These are phyloP conservation scores for Anthoceros angustus DNA, from an alignment of 225 moss, liverwort and hornwort species.

Conservation along the genomic window DNA sequence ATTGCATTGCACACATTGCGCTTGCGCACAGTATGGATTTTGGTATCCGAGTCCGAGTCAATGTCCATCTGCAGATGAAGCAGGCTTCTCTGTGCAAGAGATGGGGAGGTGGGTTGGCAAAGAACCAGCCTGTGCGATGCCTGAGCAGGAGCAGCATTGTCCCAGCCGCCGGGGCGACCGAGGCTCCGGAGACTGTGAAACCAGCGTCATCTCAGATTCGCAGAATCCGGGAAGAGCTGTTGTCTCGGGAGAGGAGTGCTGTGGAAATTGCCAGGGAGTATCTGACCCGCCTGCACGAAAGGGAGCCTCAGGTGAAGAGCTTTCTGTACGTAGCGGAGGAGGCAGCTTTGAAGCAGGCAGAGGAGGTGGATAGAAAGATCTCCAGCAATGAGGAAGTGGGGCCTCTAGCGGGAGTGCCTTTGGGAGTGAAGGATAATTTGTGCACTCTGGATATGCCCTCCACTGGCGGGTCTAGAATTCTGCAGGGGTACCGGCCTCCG, in stretches of 20 bases:
- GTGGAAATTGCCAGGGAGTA: conserved; percentile 64
- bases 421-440: conserved; percentile 86
- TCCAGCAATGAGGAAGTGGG: conserved; percentile 40
- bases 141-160: not conserved
- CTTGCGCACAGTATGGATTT: not conserved
- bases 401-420: conserved; percentile 51
- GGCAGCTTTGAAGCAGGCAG: conserved; percentile 51
- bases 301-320: conserved; percentile 68
- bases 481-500: conserved; percentile 68
- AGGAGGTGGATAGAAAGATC: conserved; percentile 46
- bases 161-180: conserved; percentile 2
- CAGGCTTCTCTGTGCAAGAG: not conserved
- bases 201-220: conserved; percentile 36
- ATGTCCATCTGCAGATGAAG: not conserved
- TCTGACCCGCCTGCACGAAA: conserved; percentile 42
- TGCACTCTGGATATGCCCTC: conserved; percentile 96
- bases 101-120: not conserved
- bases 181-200: conserved; percentile 11
- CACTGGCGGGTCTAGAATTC: conserved; percentile 68
- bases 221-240: conserved; percentile 59
- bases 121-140: not conserved
- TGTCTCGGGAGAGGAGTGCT: conserved; percentile 43
- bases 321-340: conserved; percentile 77
- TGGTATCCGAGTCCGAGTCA: not conserved
- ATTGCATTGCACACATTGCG: too few relatives aligned